phyloP scores from a whole-genome alignment of 306 rosid species.

The Albizia julibrissin region DNA sequence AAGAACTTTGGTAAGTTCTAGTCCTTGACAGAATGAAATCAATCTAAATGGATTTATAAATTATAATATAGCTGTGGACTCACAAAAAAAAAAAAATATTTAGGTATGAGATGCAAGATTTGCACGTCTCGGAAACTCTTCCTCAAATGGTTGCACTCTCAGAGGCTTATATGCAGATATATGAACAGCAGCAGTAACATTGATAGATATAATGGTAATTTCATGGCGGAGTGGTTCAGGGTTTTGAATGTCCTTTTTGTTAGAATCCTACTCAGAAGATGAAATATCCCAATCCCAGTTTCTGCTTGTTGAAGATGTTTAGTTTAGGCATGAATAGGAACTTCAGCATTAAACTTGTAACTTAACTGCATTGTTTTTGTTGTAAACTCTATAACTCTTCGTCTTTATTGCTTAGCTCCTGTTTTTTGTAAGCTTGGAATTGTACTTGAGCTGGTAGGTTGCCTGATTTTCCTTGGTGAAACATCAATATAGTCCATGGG shows the following conservation, averaged over 20 bases:
- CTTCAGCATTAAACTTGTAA: conserved; percentile 5
- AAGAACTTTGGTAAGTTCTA: conserved; percentile 75
- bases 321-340: not conserved
- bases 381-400: not conserved
- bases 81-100: not conserved
- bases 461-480: not conserved
- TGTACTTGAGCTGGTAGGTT: conserved; percentile 8
- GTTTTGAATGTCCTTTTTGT: not conserved
- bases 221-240: not conserved
- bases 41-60: not conserved
- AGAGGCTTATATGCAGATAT: conserved; percentile 93
- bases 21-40: not conserved
- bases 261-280: not conserved
- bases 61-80: not conserved
- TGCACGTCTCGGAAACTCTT: conserved; percentile 89
- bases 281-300: not conserved
- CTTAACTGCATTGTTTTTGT: not conserved
- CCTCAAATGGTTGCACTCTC: conserved; percentile 98
- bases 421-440: conserved; percentile 8
- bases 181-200: conserved; percentile 77
- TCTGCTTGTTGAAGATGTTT: not conserved
- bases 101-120: conserved; percentile 98
- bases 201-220: not conserved
- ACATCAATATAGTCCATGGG: no score
- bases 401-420: not conserved